Percentiles rank a stretch among this genome's conserved stretches.
Evolutionary conservation across 2,329 filamentous ascomycete genomes (phyloP).

Genomic region (Emmonsia crescens): DNA sequence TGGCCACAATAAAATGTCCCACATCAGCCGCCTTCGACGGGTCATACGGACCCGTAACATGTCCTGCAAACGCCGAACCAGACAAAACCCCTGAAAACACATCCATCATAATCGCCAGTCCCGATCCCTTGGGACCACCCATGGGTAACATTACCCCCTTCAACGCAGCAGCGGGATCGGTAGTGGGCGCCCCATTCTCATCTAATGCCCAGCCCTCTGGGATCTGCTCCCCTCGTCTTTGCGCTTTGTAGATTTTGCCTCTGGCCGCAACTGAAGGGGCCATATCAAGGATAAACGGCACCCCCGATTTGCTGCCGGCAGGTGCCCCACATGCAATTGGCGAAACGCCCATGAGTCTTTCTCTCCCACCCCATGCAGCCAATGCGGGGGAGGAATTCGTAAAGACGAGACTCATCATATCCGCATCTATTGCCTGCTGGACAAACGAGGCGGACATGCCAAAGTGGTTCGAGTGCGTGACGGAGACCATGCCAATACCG

Average conservation of each 20-base stretch:
- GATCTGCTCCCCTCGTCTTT: slow-evolving; percentile 33
- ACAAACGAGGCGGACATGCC: slow-evolving; percentile 77
- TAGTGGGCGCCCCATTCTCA: slow-evolving; percentile 54
- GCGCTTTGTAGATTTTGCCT: slow-evolving; percentile 38
- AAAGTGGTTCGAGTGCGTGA: slow-evolving; percentile 72
- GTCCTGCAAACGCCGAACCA: slow-evolving; percentile 65
- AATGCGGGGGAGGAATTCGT: slow-evolving; percentile 63
- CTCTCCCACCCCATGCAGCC: slow-evolving; percentile 58
- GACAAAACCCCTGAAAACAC: slow-evolving; percentile 70
- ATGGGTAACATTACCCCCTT: slow-evolving; percentile 71
- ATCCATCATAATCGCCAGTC: slow-evolving; percentile 74
- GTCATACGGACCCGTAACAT: slow-evolving; percentile 69
- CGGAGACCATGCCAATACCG: slow-evolving; percentile 64
- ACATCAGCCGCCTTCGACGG: slow-evolving; percentile 51
- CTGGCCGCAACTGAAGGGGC: slow-evolving; percentile 36
- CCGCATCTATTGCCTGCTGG: slow-evolving; percentile 61
- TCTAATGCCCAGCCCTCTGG: slow-evolving; percentile 61
- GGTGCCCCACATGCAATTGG: slow-evolving; percentile 68
- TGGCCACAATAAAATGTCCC: slow-evolving; percentile 60
- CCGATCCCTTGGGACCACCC: slow-evolving; percentile 74
- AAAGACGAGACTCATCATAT: slow-evolving; percentile 60
- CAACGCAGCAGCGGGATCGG: slow-evolving; percentile 60
- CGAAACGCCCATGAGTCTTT: slow-evolving; percentile 61
- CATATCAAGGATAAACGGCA: slow-evolving; percentile 48
- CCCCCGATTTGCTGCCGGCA: slow-evolving; percentile 39